Base-by-base conservation (phyloP, 2,329 filamentous ascomycete genomes). In the Arthroderma sp. region DNA sequence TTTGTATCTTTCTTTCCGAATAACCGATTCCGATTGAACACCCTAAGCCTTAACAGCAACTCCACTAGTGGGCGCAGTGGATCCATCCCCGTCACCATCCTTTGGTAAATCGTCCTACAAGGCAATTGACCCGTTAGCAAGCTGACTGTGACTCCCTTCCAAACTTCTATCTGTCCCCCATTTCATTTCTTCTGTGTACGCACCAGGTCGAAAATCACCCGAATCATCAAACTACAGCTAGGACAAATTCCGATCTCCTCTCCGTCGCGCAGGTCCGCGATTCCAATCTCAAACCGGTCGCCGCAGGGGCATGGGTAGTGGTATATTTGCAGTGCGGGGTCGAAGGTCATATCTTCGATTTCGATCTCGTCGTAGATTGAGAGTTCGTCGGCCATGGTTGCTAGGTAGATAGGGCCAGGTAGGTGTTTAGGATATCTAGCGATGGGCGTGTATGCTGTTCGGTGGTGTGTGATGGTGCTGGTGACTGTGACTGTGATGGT, bases 321-420 rank as follows among this genome's bases (percentile, higher is more conserved):
- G 70, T 94, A 98, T 55, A 94, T 82, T 63, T 94, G 82, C 36
- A 87, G 75, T 3, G 74, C 72, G 39, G 79, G 69, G 65, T 95
- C 87, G 63, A 78, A 95, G 58, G 84, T 91, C 87, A 95, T 94
- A 67, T 98, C 91, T 65, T 96, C 89, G 69, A 96, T 95, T 64
- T 96, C 89, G 66, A 96, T 89, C 66, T 95, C 89, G 60, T 96
- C 89, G 71, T 95, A 96, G 62, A 94, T 85, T 54, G 82, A 79
- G 46, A 82, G 65, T 43, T 77, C 72, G 60, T 80, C 78, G 32
- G 78, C 72, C 77, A 80, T 81, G 46, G 53, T 68, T 45, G 37
- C 29, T 36, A 36, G 6, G 31, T 33, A 4, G 8, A 28, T n/a
- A 45, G 42, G 28, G 15, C 11, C 11, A 11, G 3, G 32, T 34